Base-by-base conservation (phyloP, 2,329 filamentous ascomycete genomes). In the Arachnomyces sp. region DNA sequence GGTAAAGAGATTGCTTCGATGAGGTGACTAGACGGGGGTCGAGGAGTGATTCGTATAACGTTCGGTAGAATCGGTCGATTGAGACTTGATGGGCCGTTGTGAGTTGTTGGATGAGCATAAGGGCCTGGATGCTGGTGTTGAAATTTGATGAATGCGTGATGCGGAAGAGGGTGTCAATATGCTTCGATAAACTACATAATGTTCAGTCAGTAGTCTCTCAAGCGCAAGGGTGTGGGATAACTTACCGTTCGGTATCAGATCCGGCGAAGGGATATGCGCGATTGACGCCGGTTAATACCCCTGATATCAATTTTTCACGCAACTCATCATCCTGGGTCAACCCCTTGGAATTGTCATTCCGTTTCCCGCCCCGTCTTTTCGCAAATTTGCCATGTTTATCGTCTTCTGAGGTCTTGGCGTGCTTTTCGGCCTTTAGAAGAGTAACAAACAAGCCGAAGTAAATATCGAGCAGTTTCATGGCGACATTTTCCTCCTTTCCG, bases 61-160 rank as follows among this genome's bases (percentile, higher is more conserved):
- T 95, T 37, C 88, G 78, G 68, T 96, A 98, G 68, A 95, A 98
- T 45, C 92, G 78, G 55, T 98, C 92, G 9, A 83, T 82, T 3
- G 84, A 82, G 39, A 90, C 73, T 53, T 89, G 83, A 59, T 92
- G 87, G 3, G 82, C 78, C 1, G 80, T 73, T 1, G 88, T 86
- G 18, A 98, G 76, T 61, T 96, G 92, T 60, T 96, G 92, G 50
- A 98, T 93, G 35, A 98, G 72, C 67, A 95, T 84, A 49, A 98
- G 75, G 28, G 92, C 90, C 64, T 98, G 92, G 29, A 98, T 86
- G 58, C 88, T 92, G 1, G 92, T 98, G 67, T 96, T 98, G 75
- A 98, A 96, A 63, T 98, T 98, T 42, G 90, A 87, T 1, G 90
- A 96, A 65, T 98, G 92, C 0, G 92, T 94, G 54, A 98, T 92